A percentile compares a stretch with the other conserved stretches of the same genome.
phyloP scores from a whole-genome alignment of 192 early-diverging fungal species.

The Phlyctochytrium bullatum region DNA sequence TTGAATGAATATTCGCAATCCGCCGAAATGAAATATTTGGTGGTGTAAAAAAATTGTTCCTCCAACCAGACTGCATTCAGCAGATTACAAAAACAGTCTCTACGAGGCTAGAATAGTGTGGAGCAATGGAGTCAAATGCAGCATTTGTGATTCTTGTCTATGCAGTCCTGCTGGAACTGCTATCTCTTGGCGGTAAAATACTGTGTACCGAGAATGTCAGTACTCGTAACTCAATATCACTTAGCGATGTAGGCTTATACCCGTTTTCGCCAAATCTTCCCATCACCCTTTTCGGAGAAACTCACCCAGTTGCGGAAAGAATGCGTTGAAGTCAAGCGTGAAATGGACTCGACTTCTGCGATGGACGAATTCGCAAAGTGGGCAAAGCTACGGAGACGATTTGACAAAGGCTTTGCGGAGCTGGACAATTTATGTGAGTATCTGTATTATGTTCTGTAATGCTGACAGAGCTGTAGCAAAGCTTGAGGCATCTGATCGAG shows the following conservation, averaged over 20 bases:
- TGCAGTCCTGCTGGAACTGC: slow-evolving; percentile 1
- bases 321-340: slow-evolving; percentile 15
- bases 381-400: slow-evolving; percentile 92
- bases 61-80: neutral
- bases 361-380: slow-evolving; percentile 40
- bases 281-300: neutral
- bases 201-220: neutral
- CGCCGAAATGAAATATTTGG: neutral
- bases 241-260: neutral
- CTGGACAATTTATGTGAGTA: slow-evolving; percentile 12
- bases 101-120: neutral
- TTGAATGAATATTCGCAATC: neutral
- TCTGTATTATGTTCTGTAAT: neutral
- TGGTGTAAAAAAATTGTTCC: neutral
- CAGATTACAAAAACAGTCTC: neutral
- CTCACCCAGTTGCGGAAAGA: neutral
- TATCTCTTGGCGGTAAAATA: neutral
- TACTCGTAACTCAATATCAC: neutral
- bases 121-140: neutral
- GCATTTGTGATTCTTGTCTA: neutral
- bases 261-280: neutral
- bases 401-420: slow-evolving; percentile 66
- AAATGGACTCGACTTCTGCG: slow-evolving; percentile 7
- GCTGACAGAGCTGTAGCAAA: slow-evolving; percentile 14
- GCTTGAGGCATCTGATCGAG: slow-evolving; percentile 6